Conservation (phyloP, 1,284 basidiomycete genomes). For the Termitomyces sp. region DNA sequence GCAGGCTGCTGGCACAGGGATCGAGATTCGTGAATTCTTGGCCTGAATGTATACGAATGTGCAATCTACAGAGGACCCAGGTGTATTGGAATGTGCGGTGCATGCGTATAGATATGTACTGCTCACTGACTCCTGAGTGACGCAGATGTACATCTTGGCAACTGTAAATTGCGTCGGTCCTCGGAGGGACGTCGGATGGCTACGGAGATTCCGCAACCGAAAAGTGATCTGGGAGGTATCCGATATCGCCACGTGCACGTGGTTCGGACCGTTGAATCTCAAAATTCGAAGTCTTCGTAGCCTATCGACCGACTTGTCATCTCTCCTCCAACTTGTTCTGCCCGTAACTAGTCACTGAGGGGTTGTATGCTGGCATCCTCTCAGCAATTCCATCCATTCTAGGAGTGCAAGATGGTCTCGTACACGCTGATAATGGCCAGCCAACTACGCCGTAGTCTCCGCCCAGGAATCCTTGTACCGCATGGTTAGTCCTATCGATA, state of each 20-base stretch:
- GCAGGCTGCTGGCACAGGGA: no score
- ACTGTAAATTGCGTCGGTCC: no score
- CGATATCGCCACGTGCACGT: conserved; percentile 14
- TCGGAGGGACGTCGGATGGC: no score
- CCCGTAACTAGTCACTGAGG: not conserved
- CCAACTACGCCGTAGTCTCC: conserved; percentile 17
- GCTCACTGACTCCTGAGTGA: no score
- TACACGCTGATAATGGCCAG: conserved; percentile 23
- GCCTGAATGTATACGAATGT: no score
- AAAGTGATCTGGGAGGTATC: not conserved
- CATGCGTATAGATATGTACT: no score
- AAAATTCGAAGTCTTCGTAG: no score
- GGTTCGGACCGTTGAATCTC: conserved; percentile 7
- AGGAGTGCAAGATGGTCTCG: conserved; percentile 26
- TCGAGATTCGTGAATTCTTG: no score
- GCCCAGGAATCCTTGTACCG: conserved; percentile 4
- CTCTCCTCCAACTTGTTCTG: not conserved
- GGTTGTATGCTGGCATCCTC: conserved; percentile 8
- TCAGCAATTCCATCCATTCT: conserved; percentile 2
- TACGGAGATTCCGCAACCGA: no score
- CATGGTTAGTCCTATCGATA: conserved; percentile 14
- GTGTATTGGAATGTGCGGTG: no score
- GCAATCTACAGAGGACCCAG: no score
- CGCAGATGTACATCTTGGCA: no score
- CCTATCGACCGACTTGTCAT: not conserved